phyloP scores from a whole-genome alignment of 352 stramenopile species.

The Pythium sukuiense region DNA sequence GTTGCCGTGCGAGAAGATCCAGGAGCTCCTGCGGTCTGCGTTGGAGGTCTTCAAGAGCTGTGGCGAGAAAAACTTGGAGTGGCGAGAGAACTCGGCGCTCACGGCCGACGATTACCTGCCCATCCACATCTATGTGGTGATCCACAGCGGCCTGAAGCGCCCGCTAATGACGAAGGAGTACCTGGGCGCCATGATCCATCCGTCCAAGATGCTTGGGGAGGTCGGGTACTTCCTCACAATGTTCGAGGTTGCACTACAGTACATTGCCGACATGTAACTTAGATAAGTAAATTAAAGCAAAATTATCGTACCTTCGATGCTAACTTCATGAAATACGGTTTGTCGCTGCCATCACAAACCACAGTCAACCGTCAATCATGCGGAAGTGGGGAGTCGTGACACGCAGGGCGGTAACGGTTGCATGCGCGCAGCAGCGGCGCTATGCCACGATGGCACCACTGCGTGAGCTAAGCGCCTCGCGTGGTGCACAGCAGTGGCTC shows the following conservation, averaged over 20 bases:
- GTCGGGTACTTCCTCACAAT: slow-evolving; percentile 88
- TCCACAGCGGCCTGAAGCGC: slow-evolving; percentile 73
- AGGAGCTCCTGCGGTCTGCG: slow-evolving; percentile 72
- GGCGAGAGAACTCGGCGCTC: slow-evolving; percentile 68
- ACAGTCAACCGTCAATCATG: neutral
- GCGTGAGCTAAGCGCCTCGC: slow-evolving; percentile 4
- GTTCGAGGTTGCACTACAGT: slow-evolving; percentile 87
- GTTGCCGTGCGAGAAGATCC: slow-evolving; percentile 75
- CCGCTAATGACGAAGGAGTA: slow-evolving; percentile 75
- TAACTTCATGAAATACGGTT: no score
- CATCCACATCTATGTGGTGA: slow-evolving; percentile 87
- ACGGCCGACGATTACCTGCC: slow-evolving; percentile 84
- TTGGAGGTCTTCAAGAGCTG: slow-evolving; percentile 83
- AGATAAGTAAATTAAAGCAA: neutral
- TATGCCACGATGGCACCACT: slow-evolving; percentile 2
- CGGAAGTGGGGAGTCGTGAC: neutral
- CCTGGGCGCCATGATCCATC: slow-evolving; percentile 82
- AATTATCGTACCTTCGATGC: no score
- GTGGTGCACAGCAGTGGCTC: slow-evolving; percentile 27
- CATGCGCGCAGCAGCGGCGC: neutral
- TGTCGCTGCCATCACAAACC: no score
- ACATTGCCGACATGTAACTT: slow-evolving; percentile 79
- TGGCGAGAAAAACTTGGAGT: slow-evolving; percentile 77
- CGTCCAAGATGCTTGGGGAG: slow-evolving; percentile 79
- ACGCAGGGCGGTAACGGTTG: neutral